Evolutionary conservation across 495 filamentous ascomycete species (phyloP).

Genomic region (Tuber indicum): DNA sequence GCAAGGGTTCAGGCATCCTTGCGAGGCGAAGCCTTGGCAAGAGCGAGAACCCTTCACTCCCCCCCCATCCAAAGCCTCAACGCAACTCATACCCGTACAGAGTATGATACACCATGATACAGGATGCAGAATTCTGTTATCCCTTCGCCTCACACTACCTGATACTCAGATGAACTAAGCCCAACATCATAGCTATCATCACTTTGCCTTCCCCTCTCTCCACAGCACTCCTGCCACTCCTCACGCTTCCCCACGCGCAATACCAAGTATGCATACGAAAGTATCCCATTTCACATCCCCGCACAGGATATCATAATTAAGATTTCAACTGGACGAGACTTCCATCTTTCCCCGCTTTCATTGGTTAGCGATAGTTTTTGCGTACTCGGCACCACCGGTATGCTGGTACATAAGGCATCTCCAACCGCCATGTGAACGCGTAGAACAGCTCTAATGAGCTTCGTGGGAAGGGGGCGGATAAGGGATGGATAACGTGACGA

Average conservation of each 20-base stretch:
- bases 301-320: neutral
- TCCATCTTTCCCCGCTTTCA: neutral
- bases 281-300: slow-evolving; percentile 1
- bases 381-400: neutral
- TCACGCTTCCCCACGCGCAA: neutral
- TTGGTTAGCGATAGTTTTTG: neutral
- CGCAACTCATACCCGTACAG: neutral
- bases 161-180: neutral
- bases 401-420: neutral
- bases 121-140: neutral
- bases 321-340: neutral
- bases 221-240: neutral
- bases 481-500: neutral
- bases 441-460: neutral
- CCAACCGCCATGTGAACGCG: neutral
- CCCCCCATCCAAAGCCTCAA: neutral
- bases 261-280: neutral
- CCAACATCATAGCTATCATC: neutral
- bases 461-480: neutral
- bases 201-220: neutral
- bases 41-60: neutral
- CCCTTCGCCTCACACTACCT: neutral
- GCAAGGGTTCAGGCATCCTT: neutral
- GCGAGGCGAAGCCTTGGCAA: neutral
- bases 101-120: neutral